Evolutionary conservation across 2,329 filamentous ascomycete genomes (phyloP).

Genomic region (Arthroderma sp.): DNA sequence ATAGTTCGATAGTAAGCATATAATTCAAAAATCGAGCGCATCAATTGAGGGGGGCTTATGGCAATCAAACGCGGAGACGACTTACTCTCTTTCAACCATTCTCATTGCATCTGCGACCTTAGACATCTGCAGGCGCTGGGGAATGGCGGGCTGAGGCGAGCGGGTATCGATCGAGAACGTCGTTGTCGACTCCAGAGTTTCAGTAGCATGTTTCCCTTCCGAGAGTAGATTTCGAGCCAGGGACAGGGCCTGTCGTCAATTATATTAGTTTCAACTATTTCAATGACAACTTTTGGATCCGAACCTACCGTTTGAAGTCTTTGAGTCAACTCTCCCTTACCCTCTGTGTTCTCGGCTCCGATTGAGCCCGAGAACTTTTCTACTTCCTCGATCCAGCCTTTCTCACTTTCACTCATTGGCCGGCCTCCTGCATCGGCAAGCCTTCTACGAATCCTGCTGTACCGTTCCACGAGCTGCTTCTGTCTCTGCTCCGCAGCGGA

Average conservation of each 20-base stretch:
- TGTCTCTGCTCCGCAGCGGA: slow-evolving; percentile 29
- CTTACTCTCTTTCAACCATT: slow-evolving; percentile 38
- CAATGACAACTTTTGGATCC: not conserved
- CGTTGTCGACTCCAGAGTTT: slow-evolving; percentile 18
- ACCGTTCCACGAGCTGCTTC: slow-evolving; percentile 26
- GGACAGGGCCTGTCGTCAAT: slow-evolving; percentile 24
- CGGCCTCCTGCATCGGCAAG: slow-evolving; percentile 30
- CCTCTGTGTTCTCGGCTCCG: slow-evolving; percentile 15
- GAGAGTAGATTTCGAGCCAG: slow-evolving; percentile 25
- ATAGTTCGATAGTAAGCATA: not conserved
- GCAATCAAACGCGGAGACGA: slow-evolving; percentile 1
- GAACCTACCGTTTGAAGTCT: slow-evolving; percentile 28
- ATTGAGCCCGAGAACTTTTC: slow-evolving; percentile 26
- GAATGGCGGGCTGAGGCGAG: slow-evolving; percentile 20
- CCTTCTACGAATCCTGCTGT: slow-evolving; percentile 32
- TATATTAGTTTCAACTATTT: not conserved
- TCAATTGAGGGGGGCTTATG: not conserved
- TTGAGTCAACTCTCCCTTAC: slow-evolving; percentile 9
- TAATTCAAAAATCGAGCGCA: not conserved
- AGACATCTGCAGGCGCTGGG: slow-evolving; percentile 31
- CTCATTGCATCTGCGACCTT: slow-evolving; percentile 36
- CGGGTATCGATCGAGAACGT: slow-evolving; percentile 10
- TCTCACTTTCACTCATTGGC: slow-evolving; percentile 34
- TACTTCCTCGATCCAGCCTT: slow-evolving; percentile 33
- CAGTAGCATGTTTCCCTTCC: slow-evolving; percentile 20